Percentiles rank a stretch among this genome's conserved stretches.
Conservation (phyloP, 805 yeast species). For the Isabelozyma rhagii region DNA sequence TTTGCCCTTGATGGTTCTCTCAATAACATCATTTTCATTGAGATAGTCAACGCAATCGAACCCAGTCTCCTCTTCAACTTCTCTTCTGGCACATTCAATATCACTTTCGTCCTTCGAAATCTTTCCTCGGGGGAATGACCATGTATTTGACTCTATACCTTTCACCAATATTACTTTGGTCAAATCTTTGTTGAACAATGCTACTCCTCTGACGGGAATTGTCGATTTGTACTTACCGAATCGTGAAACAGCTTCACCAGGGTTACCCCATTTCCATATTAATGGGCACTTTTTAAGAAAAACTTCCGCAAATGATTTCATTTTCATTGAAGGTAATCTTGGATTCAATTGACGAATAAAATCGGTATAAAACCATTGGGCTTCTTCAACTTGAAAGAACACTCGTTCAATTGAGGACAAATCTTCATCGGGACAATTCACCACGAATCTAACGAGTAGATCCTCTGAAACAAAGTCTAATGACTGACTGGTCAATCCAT, state of each 20-base stretch:
- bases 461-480: slow-evolving; percentile 79
- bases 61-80: slow-evolving; percentile 91
- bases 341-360: slow-evolving; percentile 73
- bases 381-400: slow-evolving; percentile 93
- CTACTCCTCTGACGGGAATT: slow-evolving; percentile 96
- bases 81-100: slow-evolving; percentile 85
- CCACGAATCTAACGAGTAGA: slow-evolving; percentile 80
- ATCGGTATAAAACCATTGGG: slow-evolving; percentile 96
- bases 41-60: slow-evolving; percentile 72
- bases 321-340: slow-evolving; percentile 68
- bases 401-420: slow-evolving; percentile 75
- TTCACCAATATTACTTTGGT: slow-evolving; percentile 75
- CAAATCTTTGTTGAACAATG: slow-evolving; percentile 69
- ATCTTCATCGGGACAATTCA: slow-evolving; percentile 91
- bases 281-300: slow-evolving; percentile 69
- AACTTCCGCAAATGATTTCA: slow-evolving; percentile 69
- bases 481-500: slow-evolving; percentile 59
- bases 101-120: slow-evolving; percentile 92
- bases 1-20: slow-evolving; percentile 78
- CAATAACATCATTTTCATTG: slow-evolving; percentile 70
- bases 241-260: slow-evolving; percentile 71
- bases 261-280: slow-evolving; percentile 82
- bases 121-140: slow-evolving; percentile 98
- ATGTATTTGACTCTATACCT: slow-evolving; percentile 73
- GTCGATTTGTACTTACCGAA: slow-evolving; percentile 83